phyloP scores from a whole-genome alignment of 148 eudicot genomes.

The Chenopodium quinoa region DNA sequence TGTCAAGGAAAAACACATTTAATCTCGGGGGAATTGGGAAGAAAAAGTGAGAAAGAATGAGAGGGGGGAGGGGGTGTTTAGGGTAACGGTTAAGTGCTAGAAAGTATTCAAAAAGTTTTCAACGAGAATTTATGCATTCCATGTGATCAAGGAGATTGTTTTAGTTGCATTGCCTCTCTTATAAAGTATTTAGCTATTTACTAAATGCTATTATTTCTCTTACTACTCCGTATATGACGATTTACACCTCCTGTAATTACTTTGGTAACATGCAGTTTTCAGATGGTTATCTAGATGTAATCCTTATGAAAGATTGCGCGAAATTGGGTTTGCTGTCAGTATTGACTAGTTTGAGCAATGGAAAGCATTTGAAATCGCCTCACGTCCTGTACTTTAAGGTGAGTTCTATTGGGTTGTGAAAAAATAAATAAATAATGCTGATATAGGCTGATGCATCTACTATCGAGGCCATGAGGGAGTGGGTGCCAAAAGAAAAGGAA shows the following conservation, averaged over 20 bases:
- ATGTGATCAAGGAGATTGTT: background rate
- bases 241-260: background rate
- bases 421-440: no score
- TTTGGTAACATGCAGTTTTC: slow-evolving; percentile 63
- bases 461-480: background rate
- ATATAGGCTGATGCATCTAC: background rate
- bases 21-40: no score
- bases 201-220: background rate
- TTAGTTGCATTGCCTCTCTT: background rate
- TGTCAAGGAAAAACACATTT: no score
- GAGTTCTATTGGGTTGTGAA: slow-evolving; percentile 13
- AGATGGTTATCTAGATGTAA: slow-evolving; percentile 87
- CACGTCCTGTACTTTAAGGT: slow-evolving; percentile 77
- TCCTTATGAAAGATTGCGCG: slow-evolving; percentile 59
- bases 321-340: slow-evolving; percentile 57
- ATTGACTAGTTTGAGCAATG: slow-evolving; percentile 59
- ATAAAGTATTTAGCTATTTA: background rate
- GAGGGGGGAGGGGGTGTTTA: no score
- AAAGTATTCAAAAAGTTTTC: background rate
- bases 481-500: background rate
- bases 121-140: background rate
- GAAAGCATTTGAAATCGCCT: slow-evolving; percentile 82
- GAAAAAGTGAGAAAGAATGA: no score
- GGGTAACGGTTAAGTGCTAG: background rate
- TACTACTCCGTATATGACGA: background rate